Evolutionary conservation across 495 filamentous ascomycete genomes (phyloP).

Genomic region (Jackrogersella multiformis): DNA sequence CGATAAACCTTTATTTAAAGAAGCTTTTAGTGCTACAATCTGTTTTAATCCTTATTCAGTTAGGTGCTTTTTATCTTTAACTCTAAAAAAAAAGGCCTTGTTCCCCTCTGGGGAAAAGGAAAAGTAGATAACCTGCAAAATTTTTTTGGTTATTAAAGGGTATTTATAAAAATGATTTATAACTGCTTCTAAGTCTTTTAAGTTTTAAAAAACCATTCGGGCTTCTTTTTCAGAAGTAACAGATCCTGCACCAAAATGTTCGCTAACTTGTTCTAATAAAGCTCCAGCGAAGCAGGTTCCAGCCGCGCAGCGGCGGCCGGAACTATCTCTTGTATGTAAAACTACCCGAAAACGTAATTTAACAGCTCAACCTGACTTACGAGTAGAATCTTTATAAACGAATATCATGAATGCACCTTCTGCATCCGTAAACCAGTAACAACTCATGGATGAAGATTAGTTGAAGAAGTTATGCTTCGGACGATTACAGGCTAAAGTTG

Average conservation of each 20-base stretch:
- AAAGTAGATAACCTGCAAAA: too few relatives aligned
- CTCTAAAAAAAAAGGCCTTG: background rate
- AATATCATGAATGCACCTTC: too few relatives aligned
- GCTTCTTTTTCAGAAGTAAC: too few relatives aligned
- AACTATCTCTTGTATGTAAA: background rate
- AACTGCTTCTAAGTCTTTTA: background rate
- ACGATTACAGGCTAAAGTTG: too few relatives aligned
- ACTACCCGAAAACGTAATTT: background rate
- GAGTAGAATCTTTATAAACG: background rate
- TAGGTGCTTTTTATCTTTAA: background rate
- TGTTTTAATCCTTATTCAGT: background rate
- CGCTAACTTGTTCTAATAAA: background rate
- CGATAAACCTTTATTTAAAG: constrained; percentile 3
- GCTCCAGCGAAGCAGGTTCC: too few relatives aligned
- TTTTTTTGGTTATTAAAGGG: background rate
- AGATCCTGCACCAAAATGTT: too few relatives aligned
- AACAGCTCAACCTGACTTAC: background rate
- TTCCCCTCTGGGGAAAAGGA: too few relatives aligned
- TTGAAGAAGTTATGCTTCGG: too few relatives aligned
- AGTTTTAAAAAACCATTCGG: too few relatives aligned
- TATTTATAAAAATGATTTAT: constrained; percentile 1
- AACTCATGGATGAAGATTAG: too few relatives aligned
- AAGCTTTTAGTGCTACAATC: constrained; percentile 12
- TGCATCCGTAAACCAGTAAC: too few relatives aligned
- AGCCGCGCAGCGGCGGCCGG: too few relatives aligned